Evolutionary conservation across 2,329 filamentous ascomycete species (phyloP).

Genomic region (Pseudocercospora ulei): DNA sequence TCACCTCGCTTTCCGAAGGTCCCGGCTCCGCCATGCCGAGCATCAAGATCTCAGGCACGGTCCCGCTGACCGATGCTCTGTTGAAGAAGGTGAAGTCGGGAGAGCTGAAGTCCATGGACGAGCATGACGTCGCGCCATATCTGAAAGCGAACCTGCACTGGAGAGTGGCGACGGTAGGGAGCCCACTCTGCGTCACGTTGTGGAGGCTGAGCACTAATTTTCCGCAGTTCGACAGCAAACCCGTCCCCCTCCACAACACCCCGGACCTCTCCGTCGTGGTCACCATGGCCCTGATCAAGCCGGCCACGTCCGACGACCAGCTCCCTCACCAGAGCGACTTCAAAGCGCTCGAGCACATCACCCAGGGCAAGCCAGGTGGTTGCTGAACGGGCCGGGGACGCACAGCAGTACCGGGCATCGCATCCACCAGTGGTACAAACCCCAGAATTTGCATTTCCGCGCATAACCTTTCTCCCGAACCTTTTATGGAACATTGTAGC

Average conservation of each 20-base stretch:
- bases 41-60: slow-evolving; percentile 6
- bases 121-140: slow-evolving; percentile 9
- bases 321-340: slow-evolving; percentile 37
- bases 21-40: slow-evolving; percentile 3
- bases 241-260: slow-evolving; percentile 31
- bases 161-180: slow-evolving; percentile 11
- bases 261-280: slow-evolving; percentile 37
- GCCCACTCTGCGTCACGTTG: not conserved
- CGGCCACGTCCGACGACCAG: slow-evolving; percentile 30
- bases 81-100: slow-evolving; percentile 10
- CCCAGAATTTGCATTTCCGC: not conserved
- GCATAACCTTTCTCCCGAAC: too few species aligned
- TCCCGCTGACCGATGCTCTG: slow-evolving; percentile 12
- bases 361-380: slow-evolving; percentile 22
- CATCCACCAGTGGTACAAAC: not conserved
- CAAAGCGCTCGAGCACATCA: slow-evolving; percentile 18
- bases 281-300: slow-evolving; percentile 35
- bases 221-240: slow-evolving; percentile 34
- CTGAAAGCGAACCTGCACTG: slow-evolving; percentile 8
- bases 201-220: not conserved
- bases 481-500: too few species aligned
- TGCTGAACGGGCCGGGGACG: slow-evolving; percentile 9
- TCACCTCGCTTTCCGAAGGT: slow-evolving; percentile 30
- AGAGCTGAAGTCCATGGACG: slow-evolving; percentile 9
- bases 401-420: slow-evolving; percentile 6